Percentiles rank a stretch among this genome's conserved stretches.
These are phyloP conservation scores for Alternaria brassicicola DNA, from an alignment of 2,329 filamentous ascomycete genomes.

Conservation along the genomic window DNA sequence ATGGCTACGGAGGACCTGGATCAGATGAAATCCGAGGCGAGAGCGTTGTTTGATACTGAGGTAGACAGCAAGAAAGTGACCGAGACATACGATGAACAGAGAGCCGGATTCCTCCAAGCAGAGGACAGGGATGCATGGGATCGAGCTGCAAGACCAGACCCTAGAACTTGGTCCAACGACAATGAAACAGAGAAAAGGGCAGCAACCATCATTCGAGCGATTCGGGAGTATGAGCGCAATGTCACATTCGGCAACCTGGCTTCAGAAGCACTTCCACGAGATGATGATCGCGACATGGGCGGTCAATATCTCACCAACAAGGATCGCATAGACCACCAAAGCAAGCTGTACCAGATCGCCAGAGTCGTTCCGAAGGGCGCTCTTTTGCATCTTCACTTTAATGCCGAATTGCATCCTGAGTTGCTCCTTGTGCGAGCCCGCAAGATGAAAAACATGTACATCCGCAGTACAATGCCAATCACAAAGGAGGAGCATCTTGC, in stretches of 20 bases:
- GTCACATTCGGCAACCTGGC: constrained; percentile 52
- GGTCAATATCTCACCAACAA: constrained; percentile 56
- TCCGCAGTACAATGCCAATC: constrained; percentile 66
- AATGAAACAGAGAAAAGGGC: constrained; percentile 40
- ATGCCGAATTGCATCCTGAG: constrained; percentile 69
- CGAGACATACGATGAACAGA: constrained; percentile 27
- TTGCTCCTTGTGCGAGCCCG: constrained; percentile 64
- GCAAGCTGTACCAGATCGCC: constrained; percentile 64
- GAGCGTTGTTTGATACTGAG: constrained; percentile 11
- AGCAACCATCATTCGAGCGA: constrained; percentile 42
- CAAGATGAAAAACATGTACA: constrained; percentile 66
- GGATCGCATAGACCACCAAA: constrained; percentile 55
- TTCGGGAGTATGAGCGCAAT: constrained; percentile 53
- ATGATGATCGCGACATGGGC: constrained; percentile 53
- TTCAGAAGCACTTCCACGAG: constrained; percentile 50
- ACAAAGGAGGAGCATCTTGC: constrained; percentile 51
- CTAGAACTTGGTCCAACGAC: constrained; percentile 12
- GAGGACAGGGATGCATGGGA: constrained; percentile 49
- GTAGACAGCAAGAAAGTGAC: constrained; percentile 2
- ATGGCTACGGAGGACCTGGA: neutral
- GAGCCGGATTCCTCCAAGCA: constrained; percentile 34
- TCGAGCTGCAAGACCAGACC: constrained; percentile 26
- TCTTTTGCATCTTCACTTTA: constrained; percentile 79
- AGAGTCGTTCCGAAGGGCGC: constrained; percentile 71
- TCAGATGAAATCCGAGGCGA: neutral